Evolutionary conservation across 169 alveolate species (phyloP), one percentile per base, ranked within the genome.

Genomic region (Prorocentrum cordatum): DNA sequence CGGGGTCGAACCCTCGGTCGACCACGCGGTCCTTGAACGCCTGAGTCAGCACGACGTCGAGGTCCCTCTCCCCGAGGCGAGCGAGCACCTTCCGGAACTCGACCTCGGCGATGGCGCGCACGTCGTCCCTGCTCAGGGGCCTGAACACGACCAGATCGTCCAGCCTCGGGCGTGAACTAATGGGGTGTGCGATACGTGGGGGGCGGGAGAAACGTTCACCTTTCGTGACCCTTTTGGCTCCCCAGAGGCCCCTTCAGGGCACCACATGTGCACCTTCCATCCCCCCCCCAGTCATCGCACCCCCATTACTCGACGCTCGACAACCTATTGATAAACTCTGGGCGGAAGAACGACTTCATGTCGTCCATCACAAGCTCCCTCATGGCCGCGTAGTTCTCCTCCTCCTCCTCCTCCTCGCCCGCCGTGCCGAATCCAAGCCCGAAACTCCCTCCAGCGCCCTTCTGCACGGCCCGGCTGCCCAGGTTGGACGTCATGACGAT

Each of bases 401-500:
- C 10, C 64, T 5, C 31, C 27, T 6, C 7, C 64, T 20, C 31
- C n/a, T 18, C 31, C 31, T 22, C 31, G 4, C 64, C 64, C 27
- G 31, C 22, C 64, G 27, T 20, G 64, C 26, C 31, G 9, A 4
- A 6, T 16, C 50, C 14, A 9, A 7, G 61, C 70, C 85, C 61
- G 38, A 50, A 70, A 68, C 71, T 35, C 31, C 59, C 38, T 2
- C 29, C 68, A 12, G 38, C 68, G 3, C 72, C 70, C 86, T 54
- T 75, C n/a, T n/a, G n/a, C 24, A 75, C 31, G 45, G 50, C n/a
- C n/a, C n/a, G n/a, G n/a, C n/a, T n/a, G 59, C 97, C 97, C 35
- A 96, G 83, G 91, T 96, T 96, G 36, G 96, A 94, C 3, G 96
- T 94, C 83, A 96, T 94, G 67, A 96, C 92, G 75, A 96, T 89